Evolutionary conservation across 1,284 basidiomycete species (phyloP), one percentile per base, ranked within the genome.

Genomic region (Cutaneotrichosporon sp.): DNA sequence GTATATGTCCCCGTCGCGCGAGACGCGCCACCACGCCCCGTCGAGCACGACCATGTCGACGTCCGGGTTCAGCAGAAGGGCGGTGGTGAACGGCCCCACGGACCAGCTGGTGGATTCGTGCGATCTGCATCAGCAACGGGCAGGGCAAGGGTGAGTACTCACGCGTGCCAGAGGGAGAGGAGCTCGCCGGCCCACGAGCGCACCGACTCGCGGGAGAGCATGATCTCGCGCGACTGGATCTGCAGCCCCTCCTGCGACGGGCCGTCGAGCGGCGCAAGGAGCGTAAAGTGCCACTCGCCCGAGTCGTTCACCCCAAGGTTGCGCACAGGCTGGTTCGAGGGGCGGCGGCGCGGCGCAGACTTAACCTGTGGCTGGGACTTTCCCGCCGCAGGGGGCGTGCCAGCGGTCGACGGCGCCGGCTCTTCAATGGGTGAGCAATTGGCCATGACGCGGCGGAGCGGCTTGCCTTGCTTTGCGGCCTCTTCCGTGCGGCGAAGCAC

Each of bases 11-110:
- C 62, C 61, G 1, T 63, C 65, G 18, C 59, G 56, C n/a, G 50
- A 53, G 47, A 43, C 46, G 33, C 61, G 58, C 65, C 65, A 66
- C 65, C 65, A 66, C 8, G 50, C 47, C 8, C 50, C 56, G 47
- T 66, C 65, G 11, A 66, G 56, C 5, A 63, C 56, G 11, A 66
- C 51, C 61, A 66, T 63, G 56, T 66, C 65, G 18, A 66, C 61
- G 8, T 63, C 59, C 18, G 54, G 50, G 34, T 43, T 56, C 42
- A 50, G 49, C 18, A 63, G 24, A 8, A 66, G 24, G 18, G 58
- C 52, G 7, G 63, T 59, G 7, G 45, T 54, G 46, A 65, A 62
- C n/a, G 63, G 63, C 2, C 63, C 63, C 27, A 61, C 46, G 10
- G 60, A 52, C 50, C 45, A 61, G 14, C 58, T 51, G 38, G 57